Percentiles rank a stretch among this genome's conserved stretches.
phyloP scores from a whole-genome alignment of 164 flowering plant genomes.

The Pachysandra terminalis region DNA sequence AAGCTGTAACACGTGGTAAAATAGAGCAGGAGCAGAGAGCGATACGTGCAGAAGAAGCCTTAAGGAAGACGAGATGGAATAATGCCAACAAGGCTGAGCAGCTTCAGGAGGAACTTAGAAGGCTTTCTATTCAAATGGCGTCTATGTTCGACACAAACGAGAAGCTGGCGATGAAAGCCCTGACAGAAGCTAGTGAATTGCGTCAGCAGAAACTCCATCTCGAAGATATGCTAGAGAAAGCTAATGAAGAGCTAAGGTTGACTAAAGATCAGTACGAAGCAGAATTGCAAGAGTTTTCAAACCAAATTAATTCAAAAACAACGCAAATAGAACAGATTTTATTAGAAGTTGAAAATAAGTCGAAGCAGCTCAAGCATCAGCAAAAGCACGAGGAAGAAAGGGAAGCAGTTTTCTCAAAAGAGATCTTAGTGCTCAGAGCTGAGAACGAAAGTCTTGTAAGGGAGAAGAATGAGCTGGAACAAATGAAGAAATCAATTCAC shows the following conservation, averaged over 20 bases:
- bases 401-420: constrained; percentile 28
- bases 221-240: constrained; percentile 50
- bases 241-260: constrained; percentile 49
- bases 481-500: constrained; percentile 27
- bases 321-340: constrained; percentile 36
- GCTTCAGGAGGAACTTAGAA: constrained; percentile 81
- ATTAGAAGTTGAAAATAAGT: constrained; percentile 37
- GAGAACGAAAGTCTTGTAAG: constrained; percentile 39
- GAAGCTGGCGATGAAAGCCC: constrained; percentile 65
- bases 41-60: constrained; percentile 72
- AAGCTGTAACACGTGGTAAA: constrained; percentile 47
- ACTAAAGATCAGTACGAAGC: constrained; percentile 45
- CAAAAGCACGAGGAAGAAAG: constrained; percentile 42
- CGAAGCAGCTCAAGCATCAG: constrained; percentile 45
- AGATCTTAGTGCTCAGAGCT: constrained; percentile 36
- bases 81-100: constrained; percentile 76
- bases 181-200: constrained; percentile 66
- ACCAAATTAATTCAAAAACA: constrained; percentile 29
- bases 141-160: constrained; percentile 82
- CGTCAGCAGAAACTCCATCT: constrained; percentile 47
- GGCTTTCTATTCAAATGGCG: constrained; percentile 74
- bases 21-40: constrained; percentile 94
- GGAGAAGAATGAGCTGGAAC: constrained; percentile 39
- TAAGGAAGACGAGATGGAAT: constrained; percentile 61
- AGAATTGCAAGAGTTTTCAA: constrained; percentile 41